Evolutionary conservation across 495 filamentous ascomycete species (phyloP), one percentile per base, ranked within the genome.

Genomic region (Staphylotrichum longicolle): DNA sequence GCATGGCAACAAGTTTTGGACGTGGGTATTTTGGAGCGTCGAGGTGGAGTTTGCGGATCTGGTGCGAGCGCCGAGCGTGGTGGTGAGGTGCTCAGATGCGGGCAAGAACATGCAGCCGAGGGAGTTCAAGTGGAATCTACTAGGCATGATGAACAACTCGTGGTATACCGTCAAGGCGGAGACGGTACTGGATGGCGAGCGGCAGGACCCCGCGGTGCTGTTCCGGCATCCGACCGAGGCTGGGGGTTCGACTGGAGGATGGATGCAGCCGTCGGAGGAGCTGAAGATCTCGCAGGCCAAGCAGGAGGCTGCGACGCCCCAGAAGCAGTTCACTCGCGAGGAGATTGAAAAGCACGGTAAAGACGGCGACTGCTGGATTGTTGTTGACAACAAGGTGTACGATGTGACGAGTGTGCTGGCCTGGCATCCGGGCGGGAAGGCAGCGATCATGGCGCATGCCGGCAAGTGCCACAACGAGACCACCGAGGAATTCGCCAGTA

Each of bases 301-400:
- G 40, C 47, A 58, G 40, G 39, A 52, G 14, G 61, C 20, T 0
- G 48, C 15, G 4, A n/a, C 54, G 6, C 61, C 61, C 0, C 40
- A 63, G 52, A 63, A 63, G 32, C 61, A 63, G 40, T 63, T 63
- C 3, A 63, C 61, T 8, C 54, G 61, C 11, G 65, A 63, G 44
- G 70, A 83, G 50, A 81, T 90, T 62, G 82, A 84, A 52, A 77
- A 81, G 66, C 87, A 90, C 73, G 85, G 84, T 71, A 84, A 79
- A 57, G 78, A 81, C 51, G 84, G 87, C 58, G 85, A 83, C 11
- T 86, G 84, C 68, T 88, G 85, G 85, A 77, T 87, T 34, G 89
- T 91, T 51, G 78, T 91, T 40, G 82, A 88, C 75, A 82, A 85
- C 63, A 86, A 85, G 64, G 86, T 85, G 61, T 91, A 90, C 73